Evolutionary conservation across 805 yeast species (phyloP).

Genomic region (Tetrapisispora taiwanensis): DNA sequence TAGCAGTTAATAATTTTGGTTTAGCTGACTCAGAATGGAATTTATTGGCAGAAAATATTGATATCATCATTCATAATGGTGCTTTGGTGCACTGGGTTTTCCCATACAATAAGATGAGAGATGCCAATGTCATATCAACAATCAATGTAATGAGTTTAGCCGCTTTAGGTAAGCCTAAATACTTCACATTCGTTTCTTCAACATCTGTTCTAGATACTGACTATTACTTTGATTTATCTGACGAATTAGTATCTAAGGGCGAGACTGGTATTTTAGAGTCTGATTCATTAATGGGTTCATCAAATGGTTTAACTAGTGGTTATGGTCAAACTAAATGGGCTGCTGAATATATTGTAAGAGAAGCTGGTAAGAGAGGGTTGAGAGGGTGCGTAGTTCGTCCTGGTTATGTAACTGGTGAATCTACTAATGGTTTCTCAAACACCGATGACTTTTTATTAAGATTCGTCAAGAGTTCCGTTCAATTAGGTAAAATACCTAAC

Average conservation of each 20-base stretch:
- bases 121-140: slow-evolving; percentile 86
- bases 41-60: slow-evolving; percentile 47
- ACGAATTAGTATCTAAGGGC: slow-evolving; percentile 53
- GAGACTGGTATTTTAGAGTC: slow-evolving; percentile 66
- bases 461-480: slow-evolving; percentile 89
- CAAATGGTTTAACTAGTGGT: slow-evolving; percentile 76
- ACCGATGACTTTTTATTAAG: slow-evolving; percentile 94
- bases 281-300: slow-evolving; percentile 76
- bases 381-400: slow-evolving; percentile 88
- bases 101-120: slow-evolving; percentile 83
- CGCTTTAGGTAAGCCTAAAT: slow-evolving; percentile 67
- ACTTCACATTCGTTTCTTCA: slow-evolving; percentile 85
- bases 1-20: slow-evolving; percentile 68
- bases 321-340: slow-evolving; percentile 99
- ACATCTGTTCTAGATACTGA: slow-evolving; percentile 88
- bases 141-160: slow-evolving; percentile 66
- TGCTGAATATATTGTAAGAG: slow-evolving; percentile 79
- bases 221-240: slow-evolving; percentile 69
- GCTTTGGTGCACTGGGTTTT: slow-evolving; percentile 98
- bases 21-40: slow-evolving; percentile 48
- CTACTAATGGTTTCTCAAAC: slow-evolving; percentile 77
- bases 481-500: slow-evolving; percentile 77
- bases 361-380: slow-evolving; percentile 81
- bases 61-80: slow-evolving; percentile 88
- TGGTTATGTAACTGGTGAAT: slow-evolving; percentile 88